phyloP scores from a whole-genome alignment of 352 stramenopile species.

The Blastocystis sp. region DNA sequence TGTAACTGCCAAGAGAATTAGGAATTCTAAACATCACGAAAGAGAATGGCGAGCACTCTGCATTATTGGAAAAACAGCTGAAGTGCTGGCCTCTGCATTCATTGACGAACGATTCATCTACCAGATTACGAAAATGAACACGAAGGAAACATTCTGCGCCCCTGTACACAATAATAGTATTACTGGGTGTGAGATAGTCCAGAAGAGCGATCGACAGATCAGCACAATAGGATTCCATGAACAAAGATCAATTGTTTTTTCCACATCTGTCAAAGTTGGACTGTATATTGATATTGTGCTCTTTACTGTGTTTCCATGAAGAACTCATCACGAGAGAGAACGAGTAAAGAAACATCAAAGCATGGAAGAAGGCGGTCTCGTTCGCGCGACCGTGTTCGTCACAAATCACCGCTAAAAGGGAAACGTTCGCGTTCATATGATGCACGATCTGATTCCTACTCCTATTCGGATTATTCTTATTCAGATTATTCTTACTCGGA shows the following conservation, averaged over 20 bases:
- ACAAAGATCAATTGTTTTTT: not conserved
- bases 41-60: not conserved
- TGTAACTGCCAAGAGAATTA: not conserved
- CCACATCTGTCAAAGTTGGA: not conserved
- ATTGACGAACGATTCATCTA: not conserved
- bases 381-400: not conserved
- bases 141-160: not conserved
- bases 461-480: conserved; percentile 21
- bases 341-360: not conserved
- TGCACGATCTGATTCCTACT: not conserved
- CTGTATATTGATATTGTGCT: not conserved
- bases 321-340: not conserved
- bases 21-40: not conserved
- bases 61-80: not conserved
- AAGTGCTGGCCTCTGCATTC: not conserved
- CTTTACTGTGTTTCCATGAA: not conserved
- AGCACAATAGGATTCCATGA: not conserved
- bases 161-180: not conserved
- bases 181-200: not conserved
- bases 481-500: not conserved
- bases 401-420: not conserved
- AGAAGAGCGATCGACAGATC: not conserved
- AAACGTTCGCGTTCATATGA: not conserved
- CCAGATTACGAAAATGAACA: not conserved
- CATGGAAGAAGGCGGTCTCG: not conserved